These are phyloP conservation scores for Coemansia sp. DNA, from an alignment of 192 early-diverging fungal species.

Conservation along the genomic window DNA sequence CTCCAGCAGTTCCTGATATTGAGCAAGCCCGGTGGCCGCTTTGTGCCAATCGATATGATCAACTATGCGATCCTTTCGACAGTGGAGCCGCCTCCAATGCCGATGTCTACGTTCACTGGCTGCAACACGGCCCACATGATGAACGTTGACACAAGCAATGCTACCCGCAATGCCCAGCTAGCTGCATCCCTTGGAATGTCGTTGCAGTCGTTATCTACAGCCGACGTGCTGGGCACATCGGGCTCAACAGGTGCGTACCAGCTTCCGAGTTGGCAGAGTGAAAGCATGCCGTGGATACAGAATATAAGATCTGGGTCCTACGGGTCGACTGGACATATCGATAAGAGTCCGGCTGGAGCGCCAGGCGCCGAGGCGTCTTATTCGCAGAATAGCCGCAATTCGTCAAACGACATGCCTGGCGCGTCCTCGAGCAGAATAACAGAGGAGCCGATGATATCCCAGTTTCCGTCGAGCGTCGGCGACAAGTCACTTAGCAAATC, in stretches of 20 bases:
- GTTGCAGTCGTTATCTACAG: slow-evolving; percentile 16
- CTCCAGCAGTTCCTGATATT: slow-evolving; percentile 42
- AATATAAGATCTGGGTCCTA: slow-evolving; percentile 16
- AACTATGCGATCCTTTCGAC: slow-evolving; percentile 38
- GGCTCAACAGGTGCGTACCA: slow-evolving; percentile 26
- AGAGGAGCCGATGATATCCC: slow-evolving; percentile 22
- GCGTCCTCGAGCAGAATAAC: neutral
- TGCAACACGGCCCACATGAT: slow-evolving; percentile 49
- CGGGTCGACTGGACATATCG: slow-evolving; percentile 16
- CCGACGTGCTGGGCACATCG: slow-evolving; percentile 23
- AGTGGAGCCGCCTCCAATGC: slow-evolving; percentile 36
- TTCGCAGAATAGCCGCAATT: slow-evolving; percentile 5
- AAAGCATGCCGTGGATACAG: slow-evolving; percentile 32
- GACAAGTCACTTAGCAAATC: neutral
- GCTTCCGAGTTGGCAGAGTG: slow-evolving; percentile 54
- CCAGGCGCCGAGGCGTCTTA: slow-evolving; percentile 7
- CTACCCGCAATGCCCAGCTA: slow-evolving; percentile 29
- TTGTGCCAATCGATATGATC: slow-evolving; percentile 53
- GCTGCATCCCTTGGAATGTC: slow-evolving; percentile 17
- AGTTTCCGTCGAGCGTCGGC: slow-evolving; percentile 25
- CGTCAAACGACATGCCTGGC: neutral
- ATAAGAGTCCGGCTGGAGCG: slow-evolving; percentile 20
- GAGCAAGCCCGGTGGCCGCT: slow-evolving; percentile 55
- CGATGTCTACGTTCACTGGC: slow-evolving; percentile 21
- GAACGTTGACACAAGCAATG: slow-evolving; percentile 38